phyloP scores from a whole-genome alignment of 1,284 basidiomycete species.

The Trichosporon ovoides region DNA sequence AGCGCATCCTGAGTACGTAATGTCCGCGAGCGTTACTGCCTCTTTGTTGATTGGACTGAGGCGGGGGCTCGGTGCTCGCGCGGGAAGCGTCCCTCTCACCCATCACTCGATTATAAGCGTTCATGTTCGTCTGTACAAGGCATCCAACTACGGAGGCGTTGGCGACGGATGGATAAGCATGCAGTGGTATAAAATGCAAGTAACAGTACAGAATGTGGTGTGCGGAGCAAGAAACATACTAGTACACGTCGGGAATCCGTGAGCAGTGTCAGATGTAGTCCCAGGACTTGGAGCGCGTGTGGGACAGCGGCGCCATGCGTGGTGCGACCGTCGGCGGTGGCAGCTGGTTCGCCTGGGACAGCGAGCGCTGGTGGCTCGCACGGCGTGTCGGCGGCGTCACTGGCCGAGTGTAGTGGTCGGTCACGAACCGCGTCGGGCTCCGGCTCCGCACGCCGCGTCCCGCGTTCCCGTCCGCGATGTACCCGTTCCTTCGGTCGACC shows the following conservation, averaged over 20 bases:
- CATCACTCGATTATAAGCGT: too few relatives aligned
- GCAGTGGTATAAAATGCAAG: not conserved
- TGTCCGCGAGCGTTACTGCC: not conserved
- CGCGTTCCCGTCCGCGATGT: not conserved
- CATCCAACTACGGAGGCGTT: too few relatives aligned
- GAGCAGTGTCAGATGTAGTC: not conserved
- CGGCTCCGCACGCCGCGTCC: not conserved
- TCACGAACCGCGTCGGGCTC: not conserved
- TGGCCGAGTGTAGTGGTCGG: not conserved
- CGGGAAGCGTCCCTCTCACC: not conserved
- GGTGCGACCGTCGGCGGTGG: not conserved
- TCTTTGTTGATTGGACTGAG: not conserved
- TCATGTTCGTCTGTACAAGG: too few relatives aligned
- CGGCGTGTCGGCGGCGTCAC: slow-evolving; percentile 4
- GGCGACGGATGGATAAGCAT: too few relatives aligned
- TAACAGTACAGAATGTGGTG: not conserved
- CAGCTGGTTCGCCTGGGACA: slow-evolving; percentile 3
- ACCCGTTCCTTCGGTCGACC: not conserved
- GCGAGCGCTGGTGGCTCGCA: slow-evolving; percentile 6
- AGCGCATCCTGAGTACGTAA: not conserved
- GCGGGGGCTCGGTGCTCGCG: not conserved
- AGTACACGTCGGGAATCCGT: not conserved
- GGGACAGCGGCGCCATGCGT: not conserved
- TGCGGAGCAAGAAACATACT: not conserved
- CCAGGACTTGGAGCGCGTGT: not conserved